These are phyloP conservation scores for Tardiomyces blankii DNA, from an alignment of 1,139 yeast genomes.

Conservation along the genomic window DNA sequence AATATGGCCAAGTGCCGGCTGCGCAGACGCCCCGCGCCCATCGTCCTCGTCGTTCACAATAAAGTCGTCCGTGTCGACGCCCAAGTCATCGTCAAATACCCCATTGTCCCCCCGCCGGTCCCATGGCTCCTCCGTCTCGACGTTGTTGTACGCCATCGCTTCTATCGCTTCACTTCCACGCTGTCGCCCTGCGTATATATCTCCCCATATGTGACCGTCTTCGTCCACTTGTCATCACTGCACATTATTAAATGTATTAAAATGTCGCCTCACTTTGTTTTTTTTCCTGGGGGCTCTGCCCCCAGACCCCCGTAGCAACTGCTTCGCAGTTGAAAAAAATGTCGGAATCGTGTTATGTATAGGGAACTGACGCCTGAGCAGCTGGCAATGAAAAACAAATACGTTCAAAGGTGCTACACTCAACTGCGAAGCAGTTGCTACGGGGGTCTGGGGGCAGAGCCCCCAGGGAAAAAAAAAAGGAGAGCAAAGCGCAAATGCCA, in stretches of 20 bases:
- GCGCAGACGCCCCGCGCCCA: neutral
- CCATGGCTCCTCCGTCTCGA: neutral
- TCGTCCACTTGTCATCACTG: neutral
- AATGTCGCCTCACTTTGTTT: neutral
- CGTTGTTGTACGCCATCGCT: neutral
- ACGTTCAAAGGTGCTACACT: too few species aligned
- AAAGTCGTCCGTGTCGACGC: conserved; percentile 9
- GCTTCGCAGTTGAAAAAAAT: too few species aligned
- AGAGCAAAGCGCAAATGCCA: too few species aligned
- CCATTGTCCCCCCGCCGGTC: neutral
- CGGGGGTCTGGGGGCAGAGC: too few species aligned
- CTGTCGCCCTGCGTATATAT: neutral
- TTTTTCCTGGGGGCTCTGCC: too few species aligned
- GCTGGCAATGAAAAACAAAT: too few species aligned
- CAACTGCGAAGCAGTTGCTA: too few species aligned
- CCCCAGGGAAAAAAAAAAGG: neutral
- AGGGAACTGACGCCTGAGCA: too few species aligned
- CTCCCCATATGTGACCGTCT: neutral
- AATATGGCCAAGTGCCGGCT: neutral
- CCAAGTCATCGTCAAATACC: conserved; percentile 10
- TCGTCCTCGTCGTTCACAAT: conserved; percentile 11
- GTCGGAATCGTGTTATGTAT: too few species aligned
- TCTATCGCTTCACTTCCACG: neutral
- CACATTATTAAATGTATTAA: neutral
- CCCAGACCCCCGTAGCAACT: neutral